Base-by-base conservation (phyloP, 2,329 filamentous ascomycete species). In the Cladophialophora yegresii region DNA sequence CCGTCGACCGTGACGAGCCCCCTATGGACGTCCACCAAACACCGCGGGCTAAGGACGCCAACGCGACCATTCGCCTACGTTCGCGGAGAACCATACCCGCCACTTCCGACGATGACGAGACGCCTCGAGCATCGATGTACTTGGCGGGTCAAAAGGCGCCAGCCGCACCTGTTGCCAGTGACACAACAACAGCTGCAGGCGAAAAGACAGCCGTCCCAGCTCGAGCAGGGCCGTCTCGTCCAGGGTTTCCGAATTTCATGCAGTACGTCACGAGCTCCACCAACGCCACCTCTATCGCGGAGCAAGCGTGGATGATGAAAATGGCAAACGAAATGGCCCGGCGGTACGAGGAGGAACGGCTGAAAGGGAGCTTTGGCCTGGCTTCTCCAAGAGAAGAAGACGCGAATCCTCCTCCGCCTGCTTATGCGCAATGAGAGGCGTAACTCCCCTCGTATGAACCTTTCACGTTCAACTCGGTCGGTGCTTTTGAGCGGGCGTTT, bases 271-370 rank as follows among this genome's bases (percentile, higher is more conserved):
- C 67, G 20, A 72, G 76, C n/a, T 71, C 75, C 4, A 71, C 68
- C 4, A 72, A 72, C 8, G 69, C 69, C 26, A 72, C 75, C 33
- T 73, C 73, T 16, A 76, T 81, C 26, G 73, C 82, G n/a, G 80
- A 83, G 64, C 78, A 80, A 67, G 76, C 75, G 4, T 75, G 79
- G 71, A 78, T 81, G 58, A 77, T 79, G 71, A 77, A 96, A 80
- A 95, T 99, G 86, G 93, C 93, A 4, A 89, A 88, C 68, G 95
- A 98, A 77, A 93, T 98, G 72, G 92, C 92, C 40, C 76, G 76
- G 66, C 89, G 91, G 62, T 92, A 96, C 69, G 91, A 93, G 70
- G 91, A 96, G 71, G 91, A 96, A 78, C 95, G 96, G 78, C 33
- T 54, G 30, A 71, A 70, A 55, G 69, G 69, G 20, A 69, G 61